phyloP scores from a whole-genome alignment of 768 basidiomycete genomes.

The Terana coerulea region DNA sequence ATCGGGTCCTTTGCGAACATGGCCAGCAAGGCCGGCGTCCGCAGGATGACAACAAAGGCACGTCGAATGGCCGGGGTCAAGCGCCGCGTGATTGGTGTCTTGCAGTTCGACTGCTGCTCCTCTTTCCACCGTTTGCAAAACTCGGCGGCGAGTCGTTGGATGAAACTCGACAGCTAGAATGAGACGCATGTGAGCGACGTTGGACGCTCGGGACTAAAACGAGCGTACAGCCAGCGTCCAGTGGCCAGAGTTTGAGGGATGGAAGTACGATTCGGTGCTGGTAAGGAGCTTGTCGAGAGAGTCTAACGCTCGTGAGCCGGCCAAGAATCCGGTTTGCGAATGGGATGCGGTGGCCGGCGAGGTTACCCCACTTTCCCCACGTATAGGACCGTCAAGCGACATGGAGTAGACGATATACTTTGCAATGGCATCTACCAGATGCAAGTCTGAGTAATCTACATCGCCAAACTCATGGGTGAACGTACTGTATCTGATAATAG shows the following conservation, averaged over 20 bases:
- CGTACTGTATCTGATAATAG: conserved; percentile 60
- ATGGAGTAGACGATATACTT: conserved; percentile 88
- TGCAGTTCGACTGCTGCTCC: conserved; percentile 73
- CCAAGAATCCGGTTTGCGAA: conserved; percentile 57
- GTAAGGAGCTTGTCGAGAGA: conserved; percentile 85
- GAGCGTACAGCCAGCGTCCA: conserved; percentile 65
- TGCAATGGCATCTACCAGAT: conserved; percentile 64
- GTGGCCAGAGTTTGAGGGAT: conserved; percentile 86
- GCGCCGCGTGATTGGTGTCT: conserved; percentile 71
- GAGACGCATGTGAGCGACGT: not conserved
- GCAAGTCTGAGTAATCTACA: conserved; percentile 8
- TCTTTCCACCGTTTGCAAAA: conserved; percentile 78
- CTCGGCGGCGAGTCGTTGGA: conserved; percentile 69
- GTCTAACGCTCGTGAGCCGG: conserved; percentile 85
- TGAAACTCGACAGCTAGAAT: conserved; percentile 57
- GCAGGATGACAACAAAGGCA: conserved; percentile 74
- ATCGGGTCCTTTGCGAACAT: conserved; percentile 88
- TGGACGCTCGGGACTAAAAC: conserved; percentile 6
- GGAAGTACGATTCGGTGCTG: conserved; percentile 92
- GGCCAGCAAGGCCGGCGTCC: conserved; percentile 83
- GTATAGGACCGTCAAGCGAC: conserved; percentile 71
- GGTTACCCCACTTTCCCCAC: conserved; percentile 29
- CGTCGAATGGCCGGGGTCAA: conserved; percentile 79
- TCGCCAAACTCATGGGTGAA: conserved; percentile 8
- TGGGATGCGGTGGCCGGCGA: conserved; percentile 13